A percentile compares a stretch with the other conserved stretches of the same genome.
Evolutionary conservation across 2,329 filamentous ascomycete genomes (phyloP).

Genomic region (Ascocoryne sarcoides): DNA sequence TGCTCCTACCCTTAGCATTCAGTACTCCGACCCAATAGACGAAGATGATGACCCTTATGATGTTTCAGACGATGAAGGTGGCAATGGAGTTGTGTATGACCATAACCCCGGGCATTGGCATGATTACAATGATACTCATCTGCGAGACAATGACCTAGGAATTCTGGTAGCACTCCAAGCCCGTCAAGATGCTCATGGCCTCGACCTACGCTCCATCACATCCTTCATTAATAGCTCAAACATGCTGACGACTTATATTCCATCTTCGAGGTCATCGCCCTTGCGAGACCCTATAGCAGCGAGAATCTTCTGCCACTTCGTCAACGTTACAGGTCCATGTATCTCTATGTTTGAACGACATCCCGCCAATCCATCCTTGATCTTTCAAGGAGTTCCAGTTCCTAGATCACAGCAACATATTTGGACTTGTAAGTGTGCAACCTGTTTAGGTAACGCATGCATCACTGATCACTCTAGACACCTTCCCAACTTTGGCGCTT

Average conservation of each 20-base stretch:
- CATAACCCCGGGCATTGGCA: slow-evolving; percentile 24
- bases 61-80: slow-evolving; percentile 52
- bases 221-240: slow-evolving; percentile 35
- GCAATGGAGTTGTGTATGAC: slow-evolving; percentile 30
- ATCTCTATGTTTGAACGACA: slow-evolving; percentile 84
- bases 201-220: slow-evolving; percentile 36
- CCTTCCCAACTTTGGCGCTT: slow-evolving; percentile 73
- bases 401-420: slow-evolving; percentile 56
- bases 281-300: slow-evolving; percentile 73
- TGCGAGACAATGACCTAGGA: slow-evolving; percentile 20
- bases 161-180: slow-evolving; percentile 25
- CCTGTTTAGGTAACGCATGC: not conserved
- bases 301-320: slow-evolving; percentile 82
- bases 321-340: slow-evolving; percentile 77
- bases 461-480: slow-evolving; percentile 41
- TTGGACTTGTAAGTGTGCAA: slow-evolving; percentile 47
- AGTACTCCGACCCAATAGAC: slow-evolving; percentile 1
- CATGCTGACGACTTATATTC: slow-evolving; percentile 56
- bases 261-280: slow-evolving; percentile 58
- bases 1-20: not conserved
- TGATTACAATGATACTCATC: not conserved
- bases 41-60: slow-evolving; percentile 35
- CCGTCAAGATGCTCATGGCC: slow-evolving; percentile 23
- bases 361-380: slow-evolving; percentile 60
- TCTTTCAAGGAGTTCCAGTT: slow-evolving; percentile 53